Base-by-base conservation (phyloP, 164 flowering plant genomes). In the Vitis amurensis region DNA sequence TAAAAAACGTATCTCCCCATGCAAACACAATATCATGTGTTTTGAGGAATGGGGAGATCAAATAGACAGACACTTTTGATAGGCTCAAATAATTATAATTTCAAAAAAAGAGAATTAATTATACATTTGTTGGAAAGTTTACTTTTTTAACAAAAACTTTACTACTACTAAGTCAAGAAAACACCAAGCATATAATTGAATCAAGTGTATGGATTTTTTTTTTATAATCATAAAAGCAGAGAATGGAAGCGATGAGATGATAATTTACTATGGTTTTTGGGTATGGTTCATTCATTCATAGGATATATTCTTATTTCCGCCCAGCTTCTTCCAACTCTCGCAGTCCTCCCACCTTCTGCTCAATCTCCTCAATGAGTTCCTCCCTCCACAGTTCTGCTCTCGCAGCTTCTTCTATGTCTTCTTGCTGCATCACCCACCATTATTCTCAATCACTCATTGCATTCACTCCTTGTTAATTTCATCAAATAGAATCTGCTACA, bases 281-380 rank as follows among this genome's bases (percentile, higher is more conserved):
- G 44, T 37, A 6, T 37, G 44, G 7, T 37, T 37, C 4, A 37
- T 37, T 37, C 0, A 6, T 37, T 37, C 44, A 37, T 6, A 37
- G 44, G 44, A 37, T 6, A 37, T 37, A 37, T 12, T 75, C 71
- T 74, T 87, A 79, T 73, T 86, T 82, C 67, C 76, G 83, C 27
- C 85, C 84, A 15, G 92, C 93, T 75, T 91, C 93, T 74, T 93
- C 97, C 76, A 93, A 71, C 72, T 91, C 94, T 19, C 87, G 71
- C 11, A 90, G 70, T 3, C 95, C 91, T 59, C 91, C 98, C 56
- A 90, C 97, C 76, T 91, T 91, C 64, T 84, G 94, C 71, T 91
- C 95, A 58, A 91, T 93, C 86, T 90, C 98, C 73, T 93, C 93
- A 1, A 93, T 85, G 68, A 91, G 78, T 78, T 93, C 97, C 78